Evolutionary conservation across 306 rosid genomes (phyloP), one percentile per base, ranked within the genome.

Genomic region (Glycine soja): DNA sequence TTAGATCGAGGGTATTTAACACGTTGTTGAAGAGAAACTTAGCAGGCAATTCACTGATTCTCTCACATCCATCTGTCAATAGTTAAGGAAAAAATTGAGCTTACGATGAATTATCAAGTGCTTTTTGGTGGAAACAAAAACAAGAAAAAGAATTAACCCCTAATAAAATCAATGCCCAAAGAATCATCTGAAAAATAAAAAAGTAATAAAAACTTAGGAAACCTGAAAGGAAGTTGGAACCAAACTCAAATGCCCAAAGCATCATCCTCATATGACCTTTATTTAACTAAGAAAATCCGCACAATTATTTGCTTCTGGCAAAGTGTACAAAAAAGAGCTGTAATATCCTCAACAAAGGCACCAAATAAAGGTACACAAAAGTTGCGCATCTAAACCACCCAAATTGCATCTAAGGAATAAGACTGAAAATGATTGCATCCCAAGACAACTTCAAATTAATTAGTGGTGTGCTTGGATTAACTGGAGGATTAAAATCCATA

Each of bases 151-250:
- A 51, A 45, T 14, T 16, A 72, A 53, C 15, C 51, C 66, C 18
- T 46, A 10, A 46, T 9, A 45, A 45, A 69, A 73, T 15, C 66
- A 73, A 73, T 11, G 9, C 67, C 40, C 43, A 54, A 40, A 73
- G 34, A 53, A n/a, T 52, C 10, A 72, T 66, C 6, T 0, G 15
- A 40, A 40, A 40, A 10, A 15, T n/a, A 66, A 38, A 38, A 38
- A 40, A 14, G 2, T 13, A 38, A 3, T 36, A 14, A 14, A 67
- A 65, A 67, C 4, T 15, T 43, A 43, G 2, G 2, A 67, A 67
- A 42, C 34, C 53, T 67, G 53, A 67, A 43, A 64, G 70, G 72
- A 9, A 32, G 4, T 42, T 43, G 36, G 53, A 43, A 66, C 9
- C 72, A 42, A 67, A 46, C 36, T 16, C 32, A 51, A n/a, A 15